Conservation (phyloP, 139 green algal genomes). For the Pedinophyceae sp. region DNA sequence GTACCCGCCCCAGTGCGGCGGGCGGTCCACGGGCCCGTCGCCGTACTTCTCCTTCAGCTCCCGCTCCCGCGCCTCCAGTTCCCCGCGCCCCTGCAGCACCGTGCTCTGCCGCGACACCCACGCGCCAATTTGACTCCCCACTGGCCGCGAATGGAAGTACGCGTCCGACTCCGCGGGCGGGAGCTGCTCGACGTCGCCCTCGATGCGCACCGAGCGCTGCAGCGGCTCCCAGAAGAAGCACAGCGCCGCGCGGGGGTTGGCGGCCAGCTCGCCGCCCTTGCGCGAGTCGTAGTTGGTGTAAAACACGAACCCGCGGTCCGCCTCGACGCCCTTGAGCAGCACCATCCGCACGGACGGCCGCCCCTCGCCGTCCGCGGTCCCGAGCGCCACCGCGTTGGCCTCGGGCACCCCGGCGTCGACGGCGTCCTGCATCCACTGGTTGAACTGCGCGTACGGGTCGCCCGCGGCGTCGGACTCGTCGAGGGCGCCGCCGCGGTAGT, state of each 20-base stretch:
- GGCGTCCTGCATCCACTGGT: slow-evolving; percentile 26
- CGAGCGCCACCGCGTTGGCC: slow-evolving; percentile 66
- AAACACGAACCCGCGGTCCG: slow-evolving; percentile 62
- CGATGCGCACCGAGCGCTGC: slow-evolving; percentile 61
- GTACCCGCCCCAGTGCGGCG: slow-evolving; percentile 68
- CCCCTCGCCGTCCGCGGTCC: slow-evolving; percentile 21
- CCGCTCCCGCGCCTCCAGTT: slow-evolving; percentile 29
- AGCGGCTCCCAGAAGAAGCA: slow-evolving; percentile 66
- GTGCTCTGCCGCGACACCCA: slow-evolving; percentile 51
- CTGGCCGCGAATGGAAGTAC: slow-evolving; percentile 70
- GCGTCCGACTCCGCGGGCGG: slow-evolving; percentile 40
- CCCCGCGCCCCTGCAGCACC: slow-evolving; percentile 15
- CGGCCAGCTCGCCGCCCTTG: slow-evolving; percentile 42
- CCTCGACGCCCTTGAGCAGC: slow-evolving; percentile 67
- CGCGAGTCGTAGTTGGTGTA: slow-evolving; percentile 76
- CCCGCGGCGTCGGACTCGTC: slow-evolving; percentile 19
- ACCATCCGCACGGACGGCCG: slow-evolving; percentile 53
- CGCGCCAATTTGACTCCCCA: slow-evolving; percentile 57
- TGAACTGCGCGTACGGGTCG: slow-evolving; percentile 55
- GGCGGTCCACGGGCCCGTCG: slow-evolving; percentile 16
- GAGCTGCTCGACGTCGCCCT: slow-evolving; percentile 54
- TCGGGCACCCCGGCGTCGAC: slow-evolving; percentile 29
- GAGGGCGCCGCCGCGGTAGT: slow-evolving; percentile 32
- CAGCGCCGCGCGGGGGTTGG: slow-evolving; percentile 32
- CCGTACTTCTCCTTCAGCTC: slow-evolving; percentile 21